phyloP scores from a whole-genome alignment of 2,329 filamentous ascomycete genomes.

The Fusarium devonianum region DNA sequence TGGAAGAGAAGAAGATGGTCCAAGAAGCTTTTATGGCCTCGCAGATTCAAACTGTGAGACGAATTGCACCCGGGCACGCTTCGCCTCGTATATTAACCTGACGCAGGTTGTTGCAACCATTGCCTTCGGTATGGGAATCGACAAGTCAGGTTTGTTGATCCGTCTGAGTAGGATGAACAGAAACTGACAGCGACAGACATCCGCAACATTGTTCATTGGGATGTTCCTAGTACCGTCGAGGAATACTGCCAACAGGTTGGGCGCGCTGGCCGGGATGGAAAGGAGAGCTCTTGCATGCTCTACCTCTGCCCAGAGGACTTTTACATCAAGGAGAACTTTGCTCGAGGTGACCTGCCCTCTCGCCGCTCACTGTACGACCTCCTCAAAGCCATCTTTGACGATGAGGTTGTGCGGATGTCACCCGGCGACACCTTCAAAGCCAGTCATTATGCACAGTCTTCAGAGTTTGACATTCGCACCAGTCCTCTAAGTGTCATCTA shows the following conservation, averaged over 20 bases:
- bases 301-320: slow-evolving; percentile 65
- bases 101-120: slow-evolving; percentile 55
- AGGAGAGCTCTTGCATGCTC: slow-evolving; percentile 62
- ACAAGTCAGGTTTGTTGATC: slow-evolving; percentile 50
- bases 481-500: slow-evolving; percentile 62
- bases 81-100: background rate
- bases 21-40: slow-evolving; percentile 62
- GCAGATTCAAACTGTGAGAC: slow-evolving; percentile 47
- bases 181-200: slow-evolving; percentile 49
- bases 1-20: slow-evolving; percentile 52
- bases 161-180: background rate
- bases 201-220: slow-evolving; percentile 62
- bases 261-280: slow-evolving; percentile 62
- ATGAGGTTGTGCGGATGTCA: slow-evolving; percentile 30
- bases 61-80: accelerated
- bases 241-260: slow-evolving; percentile 66
- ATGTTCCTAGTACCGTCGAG: slow-evolving; percentile 59
- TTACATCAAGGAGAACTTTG: slow-evolving; percentile 65
- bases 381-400: slow-evolving; percentile 59
- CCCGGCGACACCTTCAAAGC: slow-evolving; percentile 46
- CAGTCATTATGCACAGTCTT: slow-evolving; percentile 54
- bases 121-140: slow-evolving; percentile 67
- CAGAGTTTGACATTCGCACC: slow-evolving; percentile 60
- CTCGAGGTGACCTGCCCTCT: slow-evolving; percentile 66
- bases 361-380: slow-evolving; percentile 55